Conservation (phyloP, 148 eudicot genomes). For the Nepenthes mirabilis region DNA sequence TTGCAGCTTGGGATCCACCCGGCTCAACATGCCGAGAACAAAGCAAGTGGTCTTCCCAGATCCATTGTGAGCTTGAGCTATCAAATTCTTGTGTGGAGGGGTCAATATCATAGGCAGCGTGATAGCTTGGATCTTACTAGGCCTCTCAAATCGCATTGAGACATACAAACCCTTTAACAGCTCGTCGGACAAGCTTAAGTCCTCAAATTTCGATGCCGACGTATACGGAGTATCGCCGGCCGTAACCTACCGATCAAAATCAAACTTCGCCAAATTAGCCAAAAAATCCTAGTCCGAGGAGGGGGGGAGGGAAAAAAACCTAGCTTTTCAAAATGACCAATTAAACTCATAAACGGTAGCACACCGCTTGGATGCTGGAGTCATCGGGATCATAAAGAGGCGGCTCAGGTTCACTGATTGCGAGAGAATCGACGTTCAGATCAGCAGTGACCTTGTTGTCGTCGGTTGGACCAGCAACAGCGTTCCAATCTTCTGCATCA, state of each 20-base stretch:
- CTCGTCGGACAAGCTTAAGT: conserved; percentile 60
- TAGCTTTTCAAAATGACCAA: not conserved
- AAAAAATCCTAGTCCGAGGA: not conserved
- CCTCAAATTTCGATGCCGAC: conserved; percentile 73
- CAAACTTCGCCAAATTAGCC: conserved; percentile 1
- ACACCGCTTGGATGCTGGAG: conserved; percentile 56
- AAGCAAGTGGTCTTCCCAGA: conserved; percentile 97
- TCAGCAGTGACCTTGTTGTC: conserved; percentile 7
- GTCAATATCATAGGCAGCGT: conserved; percentile 56
- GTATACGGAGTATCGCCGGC: conserved; percentile 64
- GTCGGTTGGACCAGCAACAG: conserved; percentile 2
- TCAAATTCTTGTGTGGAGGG: conserved; percentile 52
- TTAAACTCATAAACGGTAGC: not conserved
- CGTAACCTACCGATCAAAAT: conserved; percentile 32
- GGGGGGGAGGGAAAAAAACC: not conserved
- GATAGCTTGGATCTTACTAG: conserved; percentile 74
- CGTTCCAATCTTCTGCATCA: too few species aligned
- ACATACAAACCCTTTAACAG: conserved; percentile 71
- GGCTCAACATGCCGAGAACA: conserved; percentile 84
- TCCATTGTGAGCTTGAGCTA: conserved; percentile 93
- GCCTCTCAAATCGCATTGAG: conserved; percentile 84
- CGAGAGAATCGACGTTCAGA: conserved; percentile 10
- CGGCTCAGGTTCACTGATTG: conserved; percentile 9
- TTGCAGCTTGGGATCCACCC: conserved; percentile 46
- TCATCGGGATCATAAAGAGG: conserved; percentile 56